Base-by-base conservation (phyloP, 768 basidiomycete genomes). In the Steccherinum ochraceum region DNA sequence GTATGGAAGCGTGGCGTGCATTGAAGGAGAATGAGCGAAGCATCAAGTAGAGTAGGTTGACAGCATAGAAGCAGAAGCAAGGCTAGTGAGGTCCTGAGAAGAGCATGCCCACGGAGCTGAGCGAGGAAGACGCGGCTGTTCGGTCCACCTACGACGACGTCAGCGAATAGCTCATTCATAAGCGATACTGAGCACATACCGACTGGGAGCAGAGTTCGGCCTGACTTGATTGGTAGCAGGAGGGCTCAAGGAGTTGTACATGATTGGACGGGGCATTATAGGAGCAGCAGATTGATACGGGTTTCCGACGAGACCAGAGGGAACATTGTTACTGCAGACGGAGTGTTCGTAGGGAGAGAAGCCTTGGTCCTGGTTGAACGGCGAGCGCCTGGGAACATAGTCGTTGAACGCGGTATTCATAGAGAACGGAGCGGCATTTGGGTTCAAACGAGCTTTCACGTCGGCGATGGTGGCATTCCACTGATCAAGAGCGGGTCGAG, bases 341-440 rank as follows among this genome's bases (percentile, higher is more conserved):
- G 53, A 47, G 41, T 5, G 41, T 23, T 18, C 16, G 41, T 10
- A 43, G 7, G 18, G 10, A 23, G 7, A 10, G 10, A n/a, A 19
- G 19, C n/a, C 41, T 23, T 43, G 41, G 5, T n/a, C 21, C 10
- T n/a, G 7, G 16, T 7, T 18, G 30, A 35, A 35, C 16, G 30
- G 30, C 30, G 30, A 35, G 7, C 7, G 7, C 30, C 30, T 35
- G 30, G 7, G 7, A 35, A 16, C 7, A 35, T 7, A 7, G 19
- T 43, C 21, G 7, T 43, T 7, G 41, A 18, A 43, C 10, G n/a
- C 18, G 18, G 10, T 10, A 13, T 50, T 57, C 2, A 53, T 56
- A 39, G 61, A 50, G 51, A 69, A 69, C 13, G 67, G 66, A 19
- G 67, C 50, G 24, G 68, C 68, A 41, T 54, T 54, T 48, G 68